A percentile compares a stretch with the other conserved stretches of the same genome.
These are phyloP conservation scores for Cucurbita pepo DNA, from an alignment of 306 rosid species.

Conservation along the genomic window DNA sequence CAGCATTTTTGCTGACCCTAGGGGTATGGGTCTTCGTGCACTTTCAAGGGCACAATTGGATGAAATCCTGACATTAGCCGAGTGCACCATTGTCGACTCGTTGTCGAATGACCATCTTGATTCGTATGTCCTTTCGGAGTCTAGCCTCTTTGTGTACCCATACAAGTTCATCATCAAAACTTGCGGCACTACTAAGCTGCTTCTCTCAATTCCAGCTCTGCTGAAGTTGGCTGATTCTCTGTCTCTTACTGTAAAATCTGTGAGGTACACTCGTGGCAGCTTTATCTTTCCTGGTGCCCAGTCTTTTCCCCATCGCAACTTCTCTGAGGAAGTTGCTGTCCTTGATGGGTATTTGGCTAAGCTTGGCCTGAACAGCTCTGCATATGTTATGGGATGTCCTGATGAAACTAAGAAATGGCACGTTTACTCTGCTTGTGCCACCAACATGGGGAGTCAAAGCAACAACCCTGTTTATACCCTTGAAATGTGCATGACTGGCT, in stretches of 20 bases:
- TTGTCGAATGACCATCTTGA: slow-evolving; percentile 61
- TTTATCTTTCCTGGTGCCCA: slow-evolving; percentile 82
- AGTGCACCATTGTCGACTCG: slow-evolving; percentile 82
- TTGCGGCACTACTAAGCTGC: slow-evolving; percentile 87
- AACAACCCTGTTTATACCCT: slow-evolving; percentile 40
- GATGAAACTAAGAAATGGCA: slow-evolving; percentile 63
- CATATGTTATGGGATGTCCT: slow-evolving; percentile 52
- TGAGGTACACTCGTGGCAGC: slow-evolving; percentile 76
- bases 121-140: slow-evolving; percentile 90
- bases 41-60: slow-evolving; percentile 51
- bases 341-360: slow-evolving; percentile 55
- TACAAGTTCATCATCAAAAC: slow-evolving; percentile 78
- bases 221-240: slow-evolving; percentile 50
- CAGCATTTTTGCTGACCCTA: slow-evolving; percentile 50
- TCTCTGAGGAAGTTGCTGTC: slow-evolving; percentile 58
- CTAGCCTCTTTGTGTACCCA: slow-evolving; percentile 76
- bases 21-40: slow-evolving; percentile 61
- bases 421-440: slow-evolving; percentile 64
- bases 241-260: slow-evolving; percentile 58
- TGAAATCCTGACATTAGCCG: slow-evolving; percentile 69
- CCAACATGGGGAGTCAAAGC: slow-evolving; percentile 14
- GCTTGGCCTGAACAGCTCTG: slow-evolving; percentile 56
- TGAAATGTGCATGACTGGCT: slow-evolving; percentile 91
- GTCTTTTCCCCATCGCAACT: slow-evolving; percentile 67
- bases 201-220: slow-evolving; percentile 61